Percentiles rank a stretch among this genome's conserved stretches.
Conservation (phyloP, 2,329 filamentous ascomycete species). For the Chaetomium sp. region DNA sequence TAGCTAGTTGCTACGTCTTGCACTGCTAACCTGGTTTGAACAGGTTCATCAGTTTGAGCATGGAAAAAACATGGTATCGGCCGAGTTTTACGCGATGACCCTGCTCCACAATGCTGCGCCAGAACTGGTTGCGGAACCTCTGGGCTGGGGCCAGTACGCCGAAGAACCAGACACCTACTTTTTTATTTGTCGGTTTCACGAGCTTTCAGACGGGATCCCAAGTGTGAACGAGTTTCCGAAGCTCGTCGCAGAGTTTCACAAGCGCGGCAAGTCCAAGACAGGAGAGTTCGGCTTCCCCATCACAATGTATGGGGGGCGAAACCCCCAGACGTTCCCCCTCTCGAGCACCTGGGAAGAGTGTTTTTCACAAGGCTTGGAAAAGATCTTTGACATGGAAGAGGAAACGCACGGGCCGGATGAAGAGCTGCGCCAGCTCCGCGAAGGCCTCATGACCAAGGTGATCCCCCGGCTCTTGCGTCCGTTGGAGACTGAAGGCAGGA, state of each 20-base stretch:
- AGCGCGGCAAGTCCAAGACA: neutral
- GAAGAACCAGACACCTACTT: neutral
- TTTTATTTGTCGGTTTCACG: constrained; percentile 2
- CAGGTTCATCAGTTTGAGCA: constrained; percentile 6
- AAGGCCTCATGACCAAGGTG: constrained; percentile 3
- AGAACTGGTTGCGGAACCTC: constrained; percentile 29
- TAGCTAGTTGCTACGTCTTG: too few relatives aligned
- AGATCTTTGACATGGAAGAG: constrained; percentile 1
- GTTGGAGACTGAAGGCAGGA: neutral
- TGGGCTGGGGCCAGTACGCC: constrained; percentile 15
- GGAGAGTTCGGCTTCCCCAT: constrained; percentile 3
- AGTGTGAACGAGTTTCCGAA: neutral
- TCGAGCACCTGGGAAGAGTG: constrained; percentile 3
- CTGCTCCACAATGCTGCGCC: constrained; percentile 28
- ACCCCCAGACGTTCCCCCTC: constrained; percentile 1
- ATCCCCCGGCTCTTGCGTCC: constrained; percentile 6
- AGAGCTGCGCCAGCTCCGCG: neutral
- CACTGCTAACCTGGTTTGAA: neutral
- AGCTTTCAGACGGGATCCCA: neutral
- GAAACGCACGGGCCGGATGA: neutral
- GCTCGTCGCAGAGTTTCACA: constrained; percentile 3
- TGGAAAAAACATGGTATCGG: constrained; percentile 27
- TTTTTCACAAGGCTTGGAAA: neutral
- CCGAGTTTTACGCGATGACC: constrained; percentile 36
- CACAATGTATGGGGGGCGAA: constrained; percentile 2